Conservation (phyloP, 441 rosid genomes). For the Populus hybrid region DNA sequence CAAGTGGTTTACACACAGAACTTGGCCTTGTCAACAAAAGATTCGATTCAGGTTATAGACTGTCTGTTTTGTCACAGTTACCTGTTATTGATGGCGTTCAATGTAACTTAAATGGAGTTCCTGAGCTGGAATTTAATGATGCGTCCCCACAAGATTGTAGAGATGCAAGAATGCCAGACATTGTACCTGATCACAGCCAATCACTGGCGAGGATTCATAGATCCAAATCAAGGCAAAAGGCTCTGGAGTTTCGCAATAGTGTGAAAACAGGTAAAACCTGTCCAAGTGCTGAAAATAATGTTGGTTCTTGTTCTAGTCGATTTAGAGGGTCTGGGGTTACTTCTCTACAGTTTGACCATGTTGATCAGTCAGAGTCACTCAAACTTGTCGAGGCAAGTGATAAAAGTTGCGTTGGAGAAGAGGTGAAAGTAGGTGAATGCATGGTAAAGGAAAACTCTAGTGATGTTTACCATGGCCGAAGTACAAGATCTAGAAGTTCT, state of each 20-base stretch:
- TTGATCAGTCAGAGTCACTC: slow-evolving; percentile 28
- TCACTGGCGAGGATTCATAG: slow-evolving; percentile 76
- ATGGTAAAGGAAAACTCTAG: neutral
- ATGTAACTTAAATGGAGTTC: slow-evolving; percentile 23
- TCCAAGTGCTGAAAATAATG: slow-evolving; percentile 27
- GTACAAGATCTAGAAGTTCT: slow-evolving; percentile 2
- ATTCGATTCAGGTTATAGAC: slow-evolving; percentile 30
- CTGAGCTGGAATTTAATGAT: slow-evolving; percentile 37
- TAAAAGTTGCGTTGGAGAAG: slow-evolving; percentile 18
- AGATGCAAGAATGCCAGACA: slow-evolving; percentile 30
- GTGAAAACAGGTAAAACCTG: slow-evolving; percentile 42
- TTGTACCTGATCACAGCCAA: slow-evolving; percentile 34
- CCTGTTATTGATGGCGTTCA: slow-evolving; percentile 25
- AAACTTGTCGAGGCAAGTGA: slow-evolving; percentile 31
- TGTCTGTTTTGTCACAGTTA: slow-evolving; percentile 30
- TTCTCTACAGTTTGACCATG: slow-evolving; percentile 36
- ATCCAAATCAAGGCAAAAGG: slow-evolving; percentile 84
- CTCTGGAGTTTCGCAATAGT: slow-evolving; percentile 69
- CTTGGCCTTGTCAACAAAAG: slow-evolving; percentile 27
- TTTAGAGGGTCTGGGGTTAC: slow-evolving; percentile 37
- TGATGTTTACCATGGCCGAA: neutral
- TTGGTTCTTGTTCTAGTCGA: slow-evolving; percentile 25
- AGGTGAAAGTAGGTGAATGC: slow-evolving; percentile 5
- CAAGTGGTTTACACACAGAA: slow-evolving; percentile 26
- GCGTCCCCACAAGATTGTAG: slow-evolving; percentile 50